These are phyloP conservation scores for Trifolium fragiferum DNA, from an alignment of 306 rosid genomes.

Conservation along the genomic window DNA sequence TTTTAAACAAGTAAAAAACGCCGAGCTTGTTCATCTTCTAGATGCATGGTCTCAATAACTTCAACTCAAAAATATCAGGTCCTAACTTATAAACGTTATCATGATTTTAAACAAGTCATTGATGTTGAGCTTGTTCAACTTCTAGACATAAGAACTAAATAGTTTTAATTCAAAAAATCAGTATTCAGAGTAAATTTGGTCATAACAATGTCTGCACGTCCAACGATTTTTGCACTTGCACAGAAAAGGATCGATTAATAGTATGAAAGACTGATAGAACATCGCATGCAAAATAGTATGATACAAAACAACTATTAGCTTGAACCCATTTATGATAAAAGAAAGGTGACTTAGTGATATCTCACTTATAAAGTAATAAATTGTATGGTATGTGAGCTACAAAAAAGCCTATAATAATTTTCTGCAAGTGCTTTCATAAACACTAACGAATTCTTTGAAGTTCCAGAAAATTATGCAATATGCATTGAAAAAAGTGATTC, in stretches of 20 bases:
- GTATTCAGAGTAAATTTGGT: constrained; percentile 12
- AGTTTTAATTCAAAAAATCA: constrained; percentile 8
- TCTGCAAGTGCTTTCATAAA: constrained; percentile 33
- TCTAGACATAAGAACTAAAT: constrained; percentile 8
- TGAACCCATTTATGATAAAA: not conserved
- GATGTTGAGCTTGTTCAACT: constrained; percentile 33
- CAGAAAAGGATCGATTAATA: constrained; percentile 25
- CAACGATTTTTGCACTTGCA: constrained; percentile 17
- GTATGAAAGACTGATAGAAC: not conserved
- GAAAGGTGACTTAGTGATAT: constrained; percentile 16
- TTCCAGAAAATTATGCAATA: constrained; percentile 29
- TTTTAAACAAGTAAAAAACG: constrained; percentile 22
- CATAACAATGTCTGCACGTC: not conserved
- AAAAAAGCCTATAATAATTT: constrained; percentile 23
- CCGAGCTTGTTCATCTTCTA: constrained; percentile 26
- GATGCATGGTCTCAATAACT: constrained; percentile 8
- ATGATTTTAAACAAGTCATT: constrained; percentile 19
- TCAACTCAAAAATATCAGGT: not conserved
- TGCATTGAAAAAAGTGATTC: constrained; percentile 7
- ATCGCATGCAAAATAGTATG: constrained; percentile 7
- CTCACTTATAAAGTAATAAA: constrained; percentile 21
- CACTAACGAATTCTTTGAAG: constrained; percentile 24
- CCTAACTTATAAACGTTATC: constrained; percentile 24
- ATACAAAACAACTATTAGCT: constrained; percentile 24
- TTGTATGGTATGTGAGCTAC: not conserved